Evolutionary conservation across 2,329 filamentous ascomycete species (phyloP), one percentile per base, ranked within the genome.

Genomic region (Talaromyces sp.): DNA sequence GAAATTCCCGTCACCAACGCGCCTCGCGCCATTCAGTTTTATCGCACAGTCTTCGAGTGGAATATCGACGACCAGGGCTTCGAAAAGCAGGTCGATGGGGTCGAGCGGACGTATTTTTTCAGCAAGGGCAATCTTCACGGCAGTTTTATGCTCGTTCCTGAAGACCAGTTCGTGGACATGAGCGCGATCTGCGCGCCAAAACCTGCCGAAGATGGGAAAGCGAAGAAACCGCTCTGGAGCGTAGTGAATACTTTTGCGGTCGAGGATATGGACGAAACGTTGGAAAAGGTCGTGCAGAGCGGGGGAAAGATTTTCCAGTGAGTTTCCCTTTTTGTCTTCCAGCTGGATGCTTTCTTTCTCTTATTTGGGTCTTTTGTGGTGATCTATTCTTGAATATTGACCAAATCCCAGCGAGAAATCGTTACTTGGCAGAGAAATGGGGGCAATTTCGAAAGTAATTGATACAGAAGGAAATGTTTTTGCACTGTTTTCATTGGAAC

Each of bases 391-490:
- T 50, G 29, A 21, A 24, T 52, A 38, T 50, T 27, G 26, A 31
- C 14, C 5, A 11, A 11, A 10, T n/a, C 21, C n/a, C 11, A 59
- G 52, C 50, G 53, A 29, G 1, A 59, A 56, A 26, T 32, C 53
- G 10, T 7, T 41, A n/a, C 52, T 59, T n/a, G 52, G 58, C 10
- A 56, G 27, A 19, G 53, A 26, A 41, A 50, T 59, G 43, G 52
- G 52, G 7, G 56, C 52, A 11, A 26, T 59, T 17, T 41, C 52
- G 21, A 59, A 29, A 27, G 38, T 59, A 21, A 43, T 56, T n/a
- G 58, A 59, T 41, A 56, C 58, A 13, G 58, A 59, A n/a, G 58
- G 58, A 10, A 59, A 59, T 24, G 27, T 59, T 13, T 41, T 55
- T 21, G 35, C 41, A 9, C 31, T 56, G 27, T 59, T 55, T 21